Evolutionary conservation across 2,329 filamentous ascomycete genomes (phyloP).

Genomic region (Trichoderma harzianum): DNA sequence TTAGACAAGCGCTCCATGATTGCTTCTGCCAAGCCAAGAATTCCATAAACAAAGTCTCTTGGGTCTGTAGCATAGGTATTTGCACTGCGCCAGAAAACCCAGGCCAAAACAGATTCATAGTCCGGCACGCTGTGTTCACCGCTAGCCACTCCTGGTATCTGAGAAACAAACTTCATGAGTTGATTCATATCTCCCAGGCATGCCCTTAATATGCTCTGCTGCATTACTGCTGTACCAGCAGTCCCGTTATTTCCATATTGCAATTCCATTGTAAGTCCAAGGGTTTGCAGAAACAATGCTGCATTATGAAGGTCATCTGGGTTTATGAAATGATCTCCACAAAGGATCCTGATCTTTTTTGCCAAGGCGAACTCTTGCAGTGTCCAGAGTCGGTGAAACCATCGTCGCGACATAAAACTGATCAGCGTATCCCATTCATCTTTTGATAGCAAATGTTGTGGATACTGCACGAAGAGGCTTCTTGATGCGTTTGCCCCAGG

Average conservation of each 20-base stretch:
- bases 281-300: not conserved
- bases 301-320: not conserved
- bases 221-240: not conserved
- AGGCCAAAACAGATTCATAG: not conserved
- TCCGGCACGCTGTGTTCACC: not conserved
- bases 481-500: not conserved
- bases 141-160: not conserved
- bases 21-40: not conserved
- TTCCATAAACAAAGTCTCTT: not conserved
- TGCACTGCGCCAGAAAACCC: not conserved
- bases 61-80: not conserved
- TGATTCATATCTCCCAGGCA: not conserved
- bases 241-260: not conserved
- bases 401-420: not conserved
- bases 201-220: not conserved
- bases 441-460: not conserved
- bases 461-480: not conserved
- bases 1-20: not conserved
- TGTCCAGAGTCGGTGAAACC: not conserved
- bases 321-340: not conserved
- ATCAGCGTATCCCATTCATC: not conserved
- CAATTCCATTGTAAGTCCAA: not conserved
- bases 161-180: not conserved
- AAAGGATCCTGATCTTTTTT: not conserved
- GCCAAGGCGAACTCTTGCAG: not conserved